Conservation (phyloP, 768 basidiomycete genomes). For the Suillus weaverae region DNA sequence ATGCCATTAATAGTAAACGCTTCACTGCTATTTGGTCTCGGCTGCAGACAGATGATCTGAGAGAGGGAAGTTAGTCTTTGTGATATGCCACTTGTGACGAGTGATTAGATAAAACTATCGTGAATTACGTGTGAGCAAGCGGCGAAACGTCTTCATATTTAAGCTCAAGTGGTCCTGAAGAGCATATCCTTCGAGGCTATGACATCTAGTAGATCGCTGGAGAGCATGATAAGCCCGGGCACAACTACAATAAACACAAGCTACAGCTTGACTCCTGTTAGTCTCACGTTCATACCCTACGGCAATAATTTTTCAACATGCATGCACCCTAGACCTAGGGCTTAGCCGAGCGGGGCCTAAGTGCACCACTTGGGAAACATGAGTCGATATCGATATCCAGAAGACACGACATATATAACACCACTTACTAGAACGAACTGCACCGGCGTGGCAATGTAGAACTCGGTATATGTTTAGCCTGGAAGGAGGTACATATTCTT, state of each 20-base stretch:
- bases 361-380: neutral
- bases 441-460: neutral
- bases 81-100: too few species aligned
- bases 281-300: neutral
- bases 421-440: neutral
- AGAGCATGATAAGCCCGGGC: neutral
- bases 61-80: too few species aligned
- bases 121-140: too few species aligned
- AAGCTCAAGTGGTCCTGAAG: too few species aligned
- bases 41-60: too few species aligned
- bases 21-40: too few species aligned
- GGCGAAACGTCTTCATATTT: too few species aligned
- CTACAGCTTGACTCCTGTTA: neutral
- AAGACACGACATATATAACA: neutral
- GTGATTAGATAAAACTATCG: too few species aligned
- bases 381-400: neutral
- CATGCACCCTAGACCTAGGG: neutral
- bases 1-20: too few species aligned
- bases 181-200: too few species aligned
- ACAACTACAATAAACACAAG: neutral
- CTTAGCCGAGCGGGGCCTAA: neutral
- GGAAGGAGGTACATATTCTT: neutral
- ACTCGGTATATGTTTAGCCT: neutral
- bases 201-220: too few species aligned
- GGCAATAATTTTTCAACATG: neutral